Percentiles rank a stretch among this genome's conserved stretches.
Evolutionary conservation across 306 rosid genomes (phyloP).

Genomic region (Cucurbita argyrosperma): DNA sequence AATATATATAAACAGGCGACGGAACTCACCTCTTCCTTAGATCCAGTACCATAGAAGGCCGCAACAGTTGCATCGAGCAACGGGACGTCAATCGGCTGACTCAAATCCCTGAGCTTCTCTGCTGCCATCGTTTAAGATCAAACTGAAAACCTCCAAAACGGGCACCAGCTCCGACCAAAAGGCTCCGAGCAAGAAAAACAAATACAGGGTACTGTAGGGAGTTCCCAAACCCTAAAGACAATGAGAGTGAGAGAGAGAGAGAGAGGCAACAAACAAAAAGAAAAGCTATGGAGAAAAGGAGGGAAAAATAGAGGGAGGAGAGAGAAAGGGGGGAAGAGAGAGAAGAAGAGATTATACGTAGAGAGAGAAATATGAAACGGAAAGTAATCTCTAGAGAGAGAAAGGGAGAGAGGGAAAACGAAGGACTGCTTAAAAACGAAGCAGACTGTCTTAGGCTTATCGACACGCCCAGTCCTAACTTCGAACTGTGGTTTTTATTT

Average conservation of each 20-base stretch:
- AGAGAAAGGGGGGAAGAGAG: conserved; percentile 10
- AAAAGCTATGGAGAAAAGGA: background rate
- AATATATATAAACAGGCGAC: background rate
- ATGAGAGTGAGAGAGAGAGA: background rate
- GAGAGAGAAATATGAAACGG: background rate
- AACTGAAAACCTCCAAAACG: background rate
- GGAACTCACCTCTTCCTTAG: conserved; percentile 72
- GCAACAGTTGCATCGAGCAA: conserved; percentile 92
- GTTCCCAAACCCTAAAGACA: conserved; percentile 19
- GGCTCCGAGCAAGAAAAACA: conserved; percentile 28
- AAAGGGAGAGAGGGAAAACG: conserved; percentile 11
- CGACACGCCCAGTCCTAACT: background rate
- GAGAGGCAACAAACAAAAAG: background rate
- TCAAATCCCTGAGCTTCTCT: conserved; percentile 86
- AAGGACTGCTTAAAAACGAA: conserved; percentile 84
- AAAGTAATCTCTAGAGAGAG: background rate
- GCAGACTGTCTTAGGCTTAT: conserved; percentile 28
- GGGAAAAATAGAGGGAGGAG: conserved; percentile 6
- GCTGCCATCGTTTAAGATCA: conserved; percentile 59
- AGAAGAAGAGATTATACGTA: background rate
- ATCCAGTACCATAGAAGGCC: conserved; percentile 99
- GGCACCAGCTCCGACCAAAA: conserved; percentile 6
- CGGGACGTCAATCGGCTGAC: conserved; percentile 75
- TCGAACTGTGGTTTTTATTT: background rate
- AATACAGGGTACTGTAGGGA: background rate